Evolutionary conservation across 805 yeast genomes (phyloP), one percentile per base, ranked within the genome.

Genomic region (Saturnispora silvae): DNA sequence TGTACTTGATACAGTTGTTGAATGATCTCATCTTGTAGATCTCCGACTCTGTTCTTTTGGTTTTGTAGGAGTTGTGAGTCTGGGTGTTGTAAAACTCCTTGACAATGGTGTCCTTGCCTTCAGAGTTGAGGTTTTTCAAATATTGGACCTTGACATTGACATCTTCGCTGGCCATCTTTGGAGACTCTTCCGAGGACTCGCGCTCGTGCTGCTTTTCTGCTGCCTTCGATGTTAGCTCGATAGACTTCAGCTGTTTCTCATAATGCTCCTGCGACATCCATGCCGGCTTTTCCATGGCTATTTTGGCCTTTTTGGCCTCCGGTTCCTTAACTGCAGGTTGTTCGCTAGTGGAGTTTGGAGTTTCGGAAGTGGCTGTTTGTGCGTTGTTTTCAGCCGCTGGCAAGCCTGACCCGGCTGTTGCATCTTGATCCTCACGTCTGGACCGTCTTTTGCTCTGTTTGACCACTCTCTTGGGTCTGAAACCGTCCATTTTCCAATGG

Each of bases 1-100:
- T 82, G 54, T 84, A 82, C 53, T 92, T 92, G 50, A 92, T 80
- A 42, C 87, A 82, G 55, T 92, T 92, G 58, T 92, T 92, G 69
- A 86, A 92, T 48, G 81, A 79, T 43, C 96, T 69, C 44, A 92
- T 64, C 49, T 82, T 81, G 59, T 81, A 77, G 53, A 92, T 89
- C 9, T 92, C 87, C 0, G 96, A 85, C 25, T 72, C 63, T 15
- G 76, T 67, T 47, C 99, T 70, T 32, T 69, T 67, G 38, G 69
- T 71, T 20, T 60, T 61, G 44, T 77, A 76, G 2, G 89, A 70
- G 41, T 74, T 72, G 45, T 72, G 71, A 0, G 95, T 79, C 50
- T 94, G 70, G 46, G 81, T 81, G 57, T 92, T 92, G 57, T 92
- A 92, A 58, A 85, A 96, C 34, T 71, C 66, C 45, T 86, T 67